Conservation (phyloP, 2,329 filamentous ascomycete genomes). For the Paecilomyces fulvus region DNA sequence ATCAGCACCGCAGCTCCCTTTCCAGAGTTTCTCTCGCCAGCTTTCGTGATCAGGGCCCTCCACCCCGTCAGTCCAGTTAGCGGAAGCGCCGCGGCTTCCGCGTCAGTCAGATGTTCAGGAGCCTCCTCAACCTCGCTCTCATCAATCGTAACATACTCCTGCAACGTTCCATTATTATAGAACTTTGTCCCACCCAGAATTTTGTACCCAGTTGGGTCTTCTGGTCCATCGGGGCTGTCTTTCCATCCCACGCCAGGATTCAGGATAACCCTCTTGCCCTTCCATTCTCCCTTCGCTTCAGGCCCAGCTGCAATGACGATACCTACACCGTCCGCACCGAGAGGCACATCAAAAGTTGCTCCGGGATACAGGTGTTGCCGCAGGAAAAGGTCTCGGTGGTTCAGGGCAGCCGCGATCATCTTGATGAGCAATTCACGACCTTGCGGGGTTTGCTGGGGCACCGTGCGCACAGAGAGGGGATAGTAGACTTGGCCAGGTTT, state of each 20-base stretch:
- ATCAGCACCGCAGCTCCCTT: slow-evolving; percentile 67
- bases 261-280: slow-evolving; percentile 64
- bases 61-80: slow-evolving; percentile 81
- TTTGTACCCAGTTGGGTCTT: slow-evolving; percentile 42
- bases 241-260: slow-evolving; percentile 74
- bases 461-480: slow-evolving; percentile 45
- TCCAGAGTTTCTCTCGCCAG: slow-evolving; percentile 44
- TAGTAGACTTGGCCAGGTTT: slow-evolving; percentile 80
- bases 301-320: slow-evolving; percentile 58
- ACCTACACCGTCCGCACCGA: slow-evolving; percentile 78
- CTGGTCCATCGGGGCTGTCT: slow-evolving; percentile 62
- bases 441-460: slow-evolving; percentile 55
- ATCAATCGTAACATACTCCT: slow-evolving; percentile 63
- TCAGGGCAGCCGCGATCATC: slow-evolving; percentile 72
- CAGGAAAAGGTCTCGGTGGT: slow-evolving; percentile 93
- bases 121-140: slow-evolving; percentile 67
- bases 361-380: slow-evolving; percentile 85
- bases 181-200: slow-evolving; percentile 50
- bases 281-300: slow-evolving; percentile 43
- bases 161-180: slow-evolving; percentile 60
- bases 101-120: slow-evolving; percentile 61
- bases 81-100: slow-evolving; percentile 75
- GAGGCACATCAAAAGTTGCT: slow-evolving; percentile 66
- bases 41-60: slow-evolving; percentile 77
- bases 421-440: slow-evolving; percentile 64